Evolutionary conservation across 2,329 filamentous ascomycete species (phyloP).

Genomic region (Colletotrichum phormii): DNA sequence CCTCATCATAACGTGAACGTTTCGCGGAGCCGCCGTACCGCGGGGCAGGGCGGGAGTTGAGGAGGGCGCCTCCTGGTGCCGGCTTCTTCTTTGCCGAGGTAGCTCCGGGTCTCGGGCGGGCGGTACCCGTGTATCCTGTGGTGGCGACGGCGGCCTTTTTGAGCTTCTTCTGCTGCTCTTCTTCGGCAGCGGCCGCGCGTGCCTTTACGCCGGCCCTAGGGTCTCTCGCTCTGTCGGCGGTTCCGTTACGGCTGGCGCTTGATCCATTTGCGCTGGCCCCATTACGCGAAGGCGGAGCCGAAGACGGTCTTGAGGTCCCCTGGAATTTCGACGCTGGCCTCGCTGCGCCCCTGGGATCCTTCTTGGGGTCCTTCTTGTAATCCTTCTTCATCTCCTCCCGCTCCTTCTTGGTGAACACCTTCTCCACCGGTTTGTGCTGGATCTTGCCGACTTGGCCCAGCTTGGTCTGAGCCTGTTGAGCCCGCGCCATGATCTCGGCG

Average conservation of each 20-base stretch:
- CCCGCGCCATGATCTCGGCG: slow-evolving; percentile 79
- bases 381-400: slow-evolving; percentile 61
- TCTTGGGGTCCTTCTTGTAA: slow-evolving; percentile 42
- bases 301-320: slow-evolving; percentile 18
- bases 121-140: slow-evolving; percentile 74
- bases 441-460: slow-evolving; percentile 76
- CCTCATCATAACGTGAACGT: slow-evolving; percentile 61
- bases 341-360: slow-evolving; percentile 23
- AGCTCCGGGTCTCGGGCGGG: slow-evolving; percentile 64
- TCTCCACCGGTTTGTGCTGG: slow-evolving; percentile 79
- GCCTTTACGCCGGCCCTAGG: slow-evolving; percentile 37
- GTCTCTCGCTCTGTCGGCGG: slow-evolving; percentile 38
- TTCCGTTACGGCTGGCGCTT: slow-evolving; percentile 38
- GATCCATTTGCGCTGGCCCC: slow-evolving; percentile 37
- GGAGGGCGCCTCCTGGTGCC: slow-evolving; percentile 54
- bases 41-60: slow-evolving; percentile 42
- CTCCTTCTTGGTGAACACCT: slow-evolving; percentile 67
- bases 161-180: slow-evolving; percentile 64
- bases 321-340: slow-evolving; percentile 25
- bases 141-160: slow-evolving; percentile 73
- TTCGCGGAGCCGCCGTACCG: slow-evolving; percentile 44
- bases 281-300: slow-evolving; percentile 9
- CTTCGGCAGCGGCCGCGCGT: slow-evolving; percentile 38
- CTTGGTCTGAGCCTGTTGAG: slow-evolving; percentile 71
- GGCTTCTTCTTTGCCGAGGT: slow-evolving; percentile 47